These are phyloP conservation scores for Globisporangium paroecandrum DNA, from an alignment of 352 stramenopile genomes.

Conservation along the genomic window DNA sequence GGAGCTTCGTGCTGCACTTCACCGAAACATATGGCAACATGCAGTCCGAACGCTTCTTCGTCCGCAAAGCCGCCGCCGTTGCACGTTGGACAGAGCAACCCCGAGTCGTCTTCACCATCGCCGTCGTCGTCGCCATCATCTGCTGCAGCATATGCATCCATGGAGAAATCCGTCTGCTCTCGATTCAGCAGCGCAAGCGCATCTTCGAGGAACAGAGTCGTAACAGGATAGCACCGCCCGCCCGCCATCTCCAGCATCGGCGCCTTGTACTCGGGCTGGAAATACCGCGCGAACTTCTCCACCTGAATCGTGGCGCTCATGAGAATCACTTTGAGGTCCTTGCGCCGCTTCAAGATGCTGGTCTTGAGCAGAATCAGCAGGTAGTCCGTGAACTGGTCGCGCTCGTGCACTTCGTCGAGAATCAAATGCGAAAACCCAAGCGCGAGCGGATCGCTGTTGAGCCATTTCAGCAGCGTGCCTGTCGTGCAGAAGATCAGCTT, in stretches of 20 bases:
- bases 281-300: slow-evolving; percentile 92
- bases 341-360: slow-evolving; percentile 75
- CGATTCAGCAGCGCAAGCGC: slow-evolving; percentile 46
- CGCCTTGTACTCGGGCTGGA: slow-evolving; percentile 65
- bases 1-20: slow-evolving; percentile 21
- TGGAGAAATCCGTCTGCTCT: slow-evolving; percentile 24
- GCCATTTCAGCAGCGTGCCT: slow-evolving; percentile 86
- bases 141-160: slow-evolving; percentile 11
- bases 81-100: slow-evolving; percentile 84
- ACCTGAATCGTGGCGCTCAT: slow-evolving; percentile 97
- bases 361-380: slow-evolving; percentile 93
- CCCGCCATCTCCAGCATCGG: slow-evolving; percentile 78
- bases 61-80: slow-evolving; percentile 56
- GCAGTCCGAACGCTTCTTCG: slow-evolving; percentile 85
- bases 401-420: slow-evolving; percentile 96
- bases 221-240: slow-evolving; percentile 86
- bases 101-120: slow-evolving; percentile 16
- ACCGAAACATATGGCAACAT: slow-evolving; percentile 81
- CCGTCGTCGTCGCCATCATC: neutral
- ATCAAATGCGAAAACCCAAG: slow-evolving; percentile 91
- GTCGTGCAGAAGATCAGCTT: slow-evolving; percentile 98
- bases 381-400: slow-evolving; percentile 95
- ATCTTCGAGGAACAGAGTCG: slow-evolving; percentile 93
- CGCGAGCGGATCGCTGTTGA: slow-evolving; percentile 72
- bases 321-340: slow-evolving; percentile 89